A percentile compares a stretch with the other conserved stretches of the same genome.
phyloP scores from a whole-genome alignment of 441 rosid species.

The Omphalea diandra region DNA sequence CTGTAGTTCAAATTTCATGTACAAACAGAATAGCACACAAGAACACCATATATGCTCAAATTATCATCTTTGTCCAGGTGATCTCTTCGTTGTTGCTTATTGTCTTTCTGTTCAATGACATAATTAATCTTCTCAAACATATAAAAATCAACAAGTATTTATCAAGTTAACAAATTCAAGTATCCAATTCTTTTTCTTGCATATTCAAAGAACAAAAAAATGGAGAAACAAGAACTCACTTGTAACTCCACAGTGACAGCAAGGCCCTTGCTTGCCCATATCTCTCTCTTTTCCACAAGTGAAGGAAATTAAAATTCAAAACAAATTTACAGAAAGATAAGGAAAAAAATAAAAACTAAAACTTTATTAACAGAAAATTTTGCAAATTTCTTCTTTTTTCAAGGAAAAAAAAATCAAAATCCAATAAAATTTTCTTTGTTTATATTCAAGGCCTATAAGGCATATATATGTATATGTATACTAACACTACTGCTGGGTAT shows the following conservation, averaged over 20 bases:
- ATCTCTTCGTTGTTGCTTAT: constrained; percentile 27
- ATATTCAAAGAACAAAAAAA: constrained; percentile 17
- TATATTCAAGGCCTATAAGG: constrained; percentile 35
- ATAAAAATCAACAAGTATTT: constrained; percentile 14
- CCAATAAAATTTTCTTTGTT: constrained; percentile 17
- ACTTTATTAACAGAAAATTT: constrained; percentile 31
- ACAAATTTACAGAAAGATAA: constrained; percentile 23
- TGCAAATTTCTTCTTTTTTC: background rate
- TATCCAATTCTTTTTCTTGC: background rate
- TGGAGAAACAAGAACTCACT: constrained; percentile 97
- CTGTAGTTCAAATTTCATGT: constrained; percentile 28
- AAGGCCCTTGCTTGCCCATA: constrained; percentile 99
- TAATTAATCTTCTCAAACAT: constrained; percentile 25
- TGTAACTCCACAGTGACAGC: constrained; percentile 99
- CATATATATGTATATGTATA: no score
- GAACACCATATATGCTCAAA: constrained; percentile 30
- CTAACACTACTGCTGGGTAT: constrained; percentile 31
- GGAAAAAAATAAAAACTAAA: constrained; percentile 6
- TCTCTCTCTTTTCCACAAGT: constrained; percentile 33
- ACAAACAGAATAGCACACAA: constrained; percentile 30
- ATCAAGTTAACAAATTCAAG: constrained; percentile 7
- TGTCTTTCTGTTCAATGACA: constrained; percentile 23
- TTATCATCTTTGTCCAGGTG: constrained; percentile 26
- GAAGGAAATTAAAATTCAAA: constrained; percentile 29
- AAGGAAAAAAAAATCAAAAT: constrained; percentile 7